Conservation (phyloP, 2,329 filamentous ascomycete species). For the Aureobasidium sp. region DNA sequence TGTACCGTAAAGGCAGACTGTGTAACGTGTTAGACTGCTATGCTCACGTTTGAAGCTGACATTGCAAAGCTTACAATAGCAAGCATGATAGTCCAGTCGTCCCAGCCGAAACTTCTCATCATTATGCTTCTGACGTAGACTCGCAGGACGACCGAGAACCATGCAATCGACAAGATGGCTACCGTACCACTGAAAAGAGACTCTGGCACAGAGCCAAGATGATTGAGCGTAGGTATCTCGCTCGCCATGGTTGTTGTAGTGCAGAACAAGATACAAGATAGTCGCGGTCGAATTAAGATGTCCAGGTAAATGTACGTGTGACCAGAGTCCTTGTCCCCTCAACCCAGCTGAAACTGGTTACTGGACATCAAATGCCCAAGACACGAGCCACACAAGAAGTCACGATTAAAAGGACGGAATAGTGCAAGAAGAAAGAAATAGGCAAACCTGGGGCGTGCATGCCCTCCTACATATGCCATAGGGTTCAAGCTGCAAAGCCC, state of each 20-base stretch:
- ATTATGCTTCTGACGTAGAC: constrained; percentile 16
- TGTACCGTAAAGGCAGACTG: constrained; percentile 2
- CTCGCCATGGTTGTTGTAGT: neutral
- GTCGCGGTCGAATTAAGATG: too few species aligned
- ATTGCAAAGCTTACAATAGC: neutral
- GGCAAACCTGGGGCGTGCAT: neutral
- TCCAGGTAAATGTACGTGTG: neutral
- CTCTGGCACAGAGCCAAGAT: neutral
- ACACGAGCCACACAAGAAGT: neutral
- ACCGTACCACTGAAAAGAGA: neutral
- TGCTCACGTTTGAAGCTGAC: neutral
- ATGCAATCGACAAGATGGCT: constrained; percentile 13
- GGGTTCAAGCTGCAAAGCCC: too few species aligned
- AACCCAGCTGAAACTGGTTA: neutral
- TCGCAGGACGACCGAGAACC: constrained; percentile 11
- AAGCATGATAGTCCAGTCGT: constrained; percentile 12
- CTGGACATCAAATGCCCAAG: neutral
- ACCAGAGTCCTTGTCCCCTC: neutral
- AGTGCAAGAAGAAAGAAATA: neutral
- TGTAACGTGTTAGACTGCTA: neutral
- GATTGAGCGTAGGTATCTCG: neutral
- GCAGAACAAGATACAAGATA: too few species aligned
- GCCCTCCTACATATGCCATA: constrained; percentile 1
- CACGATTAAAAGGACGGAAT: neutral
- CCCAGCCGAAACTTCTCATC: constrained; percentile 10